These are phyloP conservation scores for Saccharomycopsis oosterbeekiorum DNA, from an alignment of 805 yeast species.

Conservation along the genomic window DNA sequence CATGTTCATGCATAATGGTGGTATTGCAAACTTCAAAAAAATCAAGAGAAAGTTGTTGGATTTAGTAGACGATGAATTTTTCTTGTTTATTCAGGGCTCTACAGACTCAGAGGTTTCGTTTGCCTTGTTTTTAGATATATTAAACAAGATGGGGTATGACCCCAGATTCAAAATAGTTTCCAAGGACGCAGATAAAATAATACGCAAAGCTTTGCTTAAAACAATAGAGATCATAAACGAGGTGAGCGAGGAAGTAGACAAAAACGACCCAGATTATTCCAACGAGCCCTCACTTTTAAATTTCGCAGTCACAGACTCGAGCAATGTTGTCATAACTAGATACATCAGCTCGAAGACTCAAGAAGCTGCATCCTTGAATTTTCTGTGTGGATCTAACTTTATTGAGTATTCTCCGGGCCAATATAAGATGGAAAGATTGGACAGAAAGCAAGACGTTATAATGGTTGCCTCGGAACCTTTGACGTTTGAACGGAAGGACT, in stretches of 20 bases:
- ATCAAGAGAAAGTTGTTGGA: conserved; percentile 67
- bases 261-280: conserved; percentile 27
- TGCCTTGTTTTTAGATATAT: conserved; percentile 74
- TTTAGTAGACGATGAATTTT: conserved; percentile 71
- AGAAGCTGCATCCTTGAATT: conserved; percentile 94
- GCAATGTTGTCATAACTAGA: conserved; percentile 73
- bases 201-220: conserved; percentile 59
- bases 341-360: conserved; percentile 83
- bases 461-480: conserved; percentile 95
- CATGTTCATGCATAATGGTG: conserved; percentile 98
- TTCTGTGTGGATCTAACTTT: conserved; percentile 87
- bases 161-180: conserved; percentile 34
- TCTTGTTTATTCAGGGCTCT: conserved; percentile 77
- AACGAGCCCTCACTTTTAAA: conserved; percentile 78
- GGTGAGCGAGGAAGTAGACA: conserved; percentile 56
- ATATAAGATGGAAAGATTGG: conserved; percentile 87
- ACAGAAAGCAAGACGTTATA: conserved; percentile 88
- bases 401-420: conserved; percentile 86
- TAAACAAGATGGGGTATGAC: conserved; percentile 66
- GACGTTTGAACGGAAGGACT: conserved; percentile 93
- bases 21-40: conserved; percentile 57
- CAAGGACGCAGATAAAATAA: conserved; percentile 35
- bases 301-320: conserved; percentile 93
- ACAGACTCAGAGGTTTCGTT: conserved; percentile 95
- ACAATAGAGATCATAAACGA: conserved; percentile 68